phyloP scores from a whole-genome alignment of 1,284 basidiomycete species.

The Rhodotorula sp. region DNA sequence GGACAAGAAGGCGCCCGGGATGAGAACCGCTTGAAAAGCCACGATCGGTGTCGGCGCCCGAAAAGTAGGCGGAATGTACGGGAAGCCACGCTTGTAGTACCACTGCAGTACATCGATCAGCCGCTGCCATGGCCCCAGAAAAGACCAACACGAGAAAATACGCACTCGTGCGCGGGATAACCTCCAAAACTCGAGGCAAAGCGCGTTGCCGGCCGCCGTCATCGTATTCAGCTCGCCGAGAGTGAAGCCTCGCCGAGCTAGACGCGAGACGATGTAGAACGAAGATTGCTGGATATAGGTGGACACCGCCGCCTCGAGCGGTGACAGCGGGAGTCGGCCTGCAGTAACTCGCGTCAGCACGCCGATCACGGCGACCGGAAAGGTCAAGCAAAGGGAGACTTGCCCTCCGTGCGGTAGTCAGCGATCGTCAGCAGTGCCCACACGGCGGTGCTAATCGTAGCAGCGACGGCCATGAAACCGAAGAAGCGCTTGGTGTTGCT shows the following conservation, averaged over 20 bases:
- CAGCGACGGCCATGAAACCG: slow-evolving; percentile 41
- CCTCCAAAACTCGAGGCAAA: slow-evolving; percentile 68
- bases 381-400: neutral
- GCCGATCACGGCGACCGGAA: neutral
- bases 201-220: slow-evolving; percentile 77
- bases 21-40: slow-evolving; percentile 86
- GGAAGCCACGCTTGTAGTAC: slow-evolving; percentile 63
- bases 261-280: slow-evolving; percentile 80
- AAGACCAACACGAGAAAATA: neutral
- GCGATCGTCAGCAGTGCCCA: slow-evolving; percentile 1
- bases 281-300: slow-evolving; percentile 87
- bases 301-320: slow-evolving; percentile 71
- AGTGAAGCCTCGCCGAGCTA: slow-evolving; percentile 90
- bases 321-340: slow-evolving; percentile 60
- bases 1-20: slow-evolving; percentile 85
- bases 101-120: slow-evolving; percentile 56
- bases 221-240: slow-evolving; percentile 89
- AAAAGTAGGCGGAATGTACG: slow-evolving; percentile 59
- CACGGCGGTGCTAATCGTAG: slow-evolving; percentile 22
- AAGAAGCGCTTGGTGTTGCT: slow-evolving; percentile 47
- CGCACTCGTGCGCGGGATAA: slow-evolving; percentile 39
- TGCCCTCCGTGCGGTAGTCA: slow-evolving; percentile 12
- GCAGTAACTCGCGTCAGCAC: neutral
- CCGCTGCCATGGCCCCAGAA: neutral
- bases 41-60: slow-evolving; percentile 88